Base-by-base conservation (phyloP, 345 rosid genomes). In the Limnanthes douglasii region DNA sequence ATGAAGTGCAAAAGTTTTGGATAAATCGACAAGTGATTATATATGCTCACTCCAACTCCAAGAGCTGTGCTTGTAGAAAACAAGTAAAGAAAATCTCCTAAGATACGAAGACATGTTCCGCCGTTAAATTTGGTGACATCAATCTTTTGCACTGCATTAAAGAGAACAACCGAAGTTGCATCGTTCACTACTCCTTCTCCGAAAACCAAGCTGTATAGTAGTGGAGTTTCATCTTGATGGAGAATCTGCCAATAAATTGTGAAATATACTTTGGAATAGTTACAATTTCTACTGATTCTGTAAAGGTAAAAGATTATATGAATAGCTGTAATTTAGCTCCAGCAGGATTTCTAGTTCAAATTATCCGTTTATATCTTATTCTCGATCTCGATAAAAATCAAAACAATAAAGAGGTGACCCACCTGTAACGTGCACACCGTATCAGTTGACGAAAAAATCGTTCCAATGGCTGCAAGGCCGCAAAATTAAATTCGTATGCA, bases 111-210 rank as follows among this genome's bases (percentile, higher is more conserved):
- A 46, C 41, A 53, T 9, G 65, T 57, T 54, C 21, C 31, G 41
- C 72, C 42, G 30, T 66, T 66, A 37, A 76, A 50, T 37, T 52
- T 59, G 12, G 57, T 17, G 23, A 76, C 57, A 35, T 78, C 80
- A 32, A 88, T 66, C 66, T 78, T 78, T 49, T 88, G 93, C 31
- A 83, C 50, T 0, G 93, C 83, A 29, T 78, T 88, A 57, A 78
- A 88, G 36, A 88, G 61, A 27, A 76, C 95, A 39, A 78, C 78
- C 0, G 95, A 69, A 24, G 97, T 76, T 39, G 97, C 95, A 52
- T 88, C 97, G 48, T 78, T 82, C 56, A 86, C 95, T 1, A 88
- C 95, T 43, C 95, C 97, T 68, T 82, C 97, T 21, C 94, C 94
- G 21, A 86, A 86, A 10, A 86, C 97, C 41, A 83, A 56, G 60